Percentiles rank a stretch among this genome's conserved stretches.
These are phyloP conservation scores for Penicillium turbatum DNA, from an alignment of 495 filamentous ascomycete species.

Conservation along the genomic window DNA sequence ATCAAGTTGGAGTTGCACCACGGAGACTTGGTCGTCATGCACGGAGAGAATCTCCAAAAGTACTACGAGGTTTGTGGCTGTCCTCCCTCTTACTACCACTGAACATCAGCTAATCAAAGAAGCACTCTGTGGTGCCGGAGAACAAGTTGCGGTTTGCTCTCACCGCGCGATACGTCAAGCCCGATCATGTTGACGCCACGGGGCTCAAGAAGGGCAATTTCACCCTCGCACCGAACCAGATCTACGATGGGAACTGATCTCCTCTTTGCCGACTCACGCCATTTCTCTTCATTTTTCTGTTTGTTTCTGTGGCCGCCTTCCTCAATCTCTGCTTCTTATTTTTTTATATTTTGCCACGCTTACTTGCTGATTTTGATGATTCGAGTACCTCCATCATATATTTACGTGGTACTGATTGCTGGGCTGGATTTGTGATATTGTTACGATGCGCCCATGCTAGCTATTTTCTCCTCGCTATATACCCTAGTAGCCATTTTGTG, in stretches of 20 bases:
- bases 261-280: not conserved
- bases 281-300: not conserved
- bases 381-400: not conserved
- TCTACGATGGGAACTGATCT: conserved; percentile 34
- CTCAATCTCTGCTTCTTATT: too few species aligned
- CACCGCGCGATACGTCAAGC: conserved; percentile 36
- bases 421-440: not conserved
- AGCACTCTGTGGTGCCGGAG: conserved; percentile 59
- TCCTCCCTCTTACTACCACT: not conserved
- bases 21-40: conserved; percentile 82
- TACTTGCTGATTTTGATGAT: not conserved
- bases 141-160: conserved; percentile 64
- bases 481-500: conserved; percentile 9
- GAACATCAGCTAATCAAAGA: not conserved
- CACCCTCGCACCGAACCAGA: conserved; percentile 21
- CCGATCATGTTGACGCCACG: conserved; percentile 15
- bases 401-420: not conserved
- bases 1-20: conserved; percentile 55
- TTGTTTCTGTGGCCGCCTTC: not conserved
- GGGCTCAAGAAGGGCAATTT: conserved; percentile 30
- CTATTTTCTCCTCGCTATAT: conserved; percentile 1
- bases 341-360: not conserved
- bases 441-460: not conserved
- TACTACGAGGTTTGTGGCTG: conserved; percentile 59
- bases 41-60: conserved; percentile 65